phyloP scores from a whole-genome alignment of 805 yeast species.

The Starmerella floris region DNA sequence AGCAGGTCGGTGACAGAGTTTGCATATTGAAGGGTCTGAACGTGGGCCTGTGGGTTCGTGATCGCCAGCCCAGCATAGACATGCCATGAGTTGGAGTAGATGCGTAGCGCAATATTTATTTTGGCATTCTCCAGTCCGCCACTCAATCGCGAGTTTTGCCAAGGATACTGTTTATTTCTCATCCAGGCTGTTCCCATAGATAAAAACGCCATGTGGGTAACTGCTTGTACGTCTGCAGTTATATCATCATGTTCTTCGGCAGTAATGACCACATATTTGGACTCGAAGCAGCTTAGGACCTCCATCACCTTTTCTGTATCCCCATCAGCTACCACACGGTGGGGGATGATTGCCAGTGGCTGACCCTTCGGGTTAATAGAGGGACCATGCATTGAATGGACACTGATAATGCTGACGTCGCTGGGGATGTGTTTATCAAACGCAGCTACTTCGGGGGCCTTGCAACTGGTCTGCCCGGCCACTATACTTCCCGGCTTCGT shows the following conservation, averaged over 20 bases:
- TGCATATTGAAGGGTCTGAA: conserved; percentile 81
- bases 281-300: conserved; percentile 57
- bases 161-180: conserved; percentile 68
- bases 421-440: conserved; percentile 61
- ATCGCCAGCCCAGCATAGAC: conserved; percentile 96
- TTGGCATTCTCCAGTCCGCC: conserved; percentile 96
- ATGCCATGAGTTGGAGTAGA: conserved; percentile 91
- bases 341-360: conserved; percentile 76
- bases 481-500: conserved; percentile 80
- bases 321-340: conserved; percentile 42
- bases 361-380: conserved; percentile 79
- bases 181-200: conserved; percentile 98
- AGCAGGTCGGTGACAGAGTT: conserved; percentile 70
- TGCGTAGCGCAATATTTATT: conserved; percentile 80
- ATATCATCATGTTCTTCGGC: conserved; percentile 88
- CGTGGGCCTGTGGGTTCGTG: conserved; percentile 87
- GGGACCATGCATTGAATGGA: conserved; percentile 94
- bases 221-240: conserved; percentile 97
- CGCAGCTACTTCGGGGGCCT: conserved; percentile 76
- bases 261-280: conserved; percentile 60
- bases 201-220: conserved; percentile 92
- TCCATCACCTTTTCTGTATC: conserved; percentile 48
- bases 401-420: conserved; percentile 71
- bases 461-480: conserved; percentile 98
- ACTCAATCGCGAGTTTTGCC: conserved; percentile 70